These are phyloP conservation scores for Fusarium foetens DNA, from an alignment of 2,329 filamentous ascomycete genomes.

Conservation along the genomic window DNA sequence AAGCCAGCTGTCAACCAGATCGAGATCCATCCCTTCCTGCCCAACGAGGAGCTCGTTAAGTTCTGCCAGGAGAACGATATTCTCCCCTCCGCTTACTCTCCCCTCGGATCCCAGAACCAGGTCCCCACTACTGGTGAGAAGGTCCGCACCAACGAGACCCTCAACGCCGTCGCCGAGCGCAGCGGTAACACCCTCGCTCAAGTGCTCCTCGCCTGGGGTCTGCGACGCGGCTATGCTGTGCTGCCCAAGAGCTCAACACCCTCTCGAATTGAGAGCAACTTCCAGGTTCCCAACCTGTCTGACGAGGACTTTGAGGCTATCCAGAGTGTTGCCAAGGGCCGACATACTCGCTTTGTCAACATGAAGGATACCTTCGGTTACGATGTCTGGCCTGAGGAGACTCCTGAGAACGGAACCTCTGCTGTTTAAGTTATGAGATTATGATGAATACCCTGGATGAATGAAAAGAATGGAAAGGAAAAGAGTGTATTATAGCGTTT, in stretches of 20 bases:
- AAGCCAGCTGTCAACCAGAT: constrained; percentile 64
- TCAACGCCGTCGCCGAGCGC: constrained; percentile 63
- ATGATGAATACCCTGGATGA: constrained; percentile 28
- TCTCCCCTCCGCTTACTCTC: constrained; percentile 65
- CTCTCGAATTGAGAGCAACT: constrained; percentile 62
- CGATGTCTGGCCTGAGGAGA: constrained; percentile 73
- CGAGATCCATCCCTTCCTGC: constrained; percentile 50
- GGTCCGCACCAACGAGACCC: constrained; percentile 48
- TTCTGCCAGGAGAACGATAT: constrained; percentile 65
- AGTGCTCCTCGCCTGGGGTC: constrained; percentile 67
- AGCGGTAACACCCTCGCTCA: constrained; percentile 63
- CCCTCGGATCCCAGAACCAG: constrained; percentile 66
- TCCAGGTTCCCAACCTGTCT: constrained; percentile 38
- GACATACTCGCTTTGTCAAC: constrained; percentile 79
- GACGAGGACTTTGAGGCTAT: constrained; percentile 67
- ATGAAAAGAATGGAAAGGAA: not conserved
- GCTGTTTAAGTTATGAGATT: constrained; percentile 27
- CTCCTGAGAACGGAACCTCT: constrained; percentile 26
- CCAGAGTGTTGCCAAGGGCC: constrained; percentile 57
- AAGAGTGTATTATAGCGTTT: constrained; percentile 27
- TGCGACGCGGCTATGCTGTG: constrained; percentile 73
- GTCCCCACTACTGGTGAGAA: constrained; percentile 43
- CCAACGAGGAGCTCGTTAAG: constrained; percentile 60
- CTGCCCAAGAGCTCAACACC: constrained; percentile 77
- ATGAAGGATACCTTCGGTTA: constrained; percentile 86